Evolutionary conservation across 2,329 filamentous ascomycete genomes (phyloP).

Genomic region (Gyromitra esculenta): DNA sequence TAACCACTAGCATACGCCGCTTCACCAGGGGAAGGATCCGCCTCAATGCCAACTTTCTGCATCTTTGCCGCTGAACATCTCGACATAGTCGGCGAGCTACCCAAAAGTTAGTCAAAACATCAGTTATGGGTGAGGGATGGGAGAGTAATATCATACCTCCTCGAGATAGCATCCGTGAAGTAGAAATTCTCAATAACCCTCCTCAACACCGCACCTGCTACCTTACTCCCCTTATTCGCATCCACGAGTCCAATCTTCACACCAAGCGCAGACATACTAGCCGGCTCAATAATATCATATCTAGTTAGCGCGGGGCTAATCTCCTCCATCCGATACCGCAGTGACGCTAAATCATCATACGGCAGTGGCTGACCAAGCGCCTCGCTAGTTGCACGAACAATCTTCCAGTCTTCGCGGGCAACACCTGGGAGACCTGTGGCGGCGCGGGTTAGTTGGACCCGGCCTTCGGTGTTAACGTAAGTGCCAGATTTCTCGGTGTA

Average conservation of each 20-base stretch:
- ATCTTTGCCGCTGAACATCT: constrained; percentile 94
- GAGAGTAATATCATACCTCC: constrained; percentile 73
- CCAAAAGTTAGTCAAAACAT: constrained; percentile 56
- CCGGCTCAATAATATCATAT: constrained; percentile 88
- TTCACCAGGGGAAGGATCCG: constrained; percentile 41
- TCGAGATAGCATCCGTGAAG: constrained; percentile 95
- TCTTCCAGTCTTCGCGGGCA: constrained; percentile 97
- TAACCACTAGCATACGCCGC: constrained; percentile 50
- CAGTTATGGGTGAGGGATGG: not conserved
- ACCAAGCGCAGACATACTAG: constrained; percentile 53
- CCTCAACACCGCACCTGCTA: constrained; percentile 77
- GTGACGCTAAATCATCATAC: constrained; percentile 88
- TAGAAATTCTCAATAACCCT: constrained; percentile 95
- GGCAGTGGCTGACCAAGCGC: constrained; percentile 87
- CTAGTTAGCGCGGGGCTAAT: constrained; percentile 88
- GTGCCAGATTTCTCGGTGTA: constrained; percentile 98
- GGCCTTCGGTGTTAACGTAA: constrained; percentile 97
- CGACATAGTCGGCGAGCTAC: constrained; percentile 95
- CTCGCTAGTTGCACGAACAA: constrained; percentile 89
- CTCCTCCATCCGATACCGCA: constrained; percentile 93
- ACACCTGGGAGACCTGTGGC: constrained; percentile 90
- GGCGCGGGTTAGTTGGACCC: constrained; percentile 90
- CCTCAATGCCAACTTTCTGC: constrained; percentile 42
- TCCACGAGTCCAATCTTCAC: constrained; percentile 94
- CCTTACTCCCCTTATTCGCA: constrained; percentile 84